Base-by-base conservation (phyloP, 208 protist species). In the Trypanosoma lewisi region DNA sequence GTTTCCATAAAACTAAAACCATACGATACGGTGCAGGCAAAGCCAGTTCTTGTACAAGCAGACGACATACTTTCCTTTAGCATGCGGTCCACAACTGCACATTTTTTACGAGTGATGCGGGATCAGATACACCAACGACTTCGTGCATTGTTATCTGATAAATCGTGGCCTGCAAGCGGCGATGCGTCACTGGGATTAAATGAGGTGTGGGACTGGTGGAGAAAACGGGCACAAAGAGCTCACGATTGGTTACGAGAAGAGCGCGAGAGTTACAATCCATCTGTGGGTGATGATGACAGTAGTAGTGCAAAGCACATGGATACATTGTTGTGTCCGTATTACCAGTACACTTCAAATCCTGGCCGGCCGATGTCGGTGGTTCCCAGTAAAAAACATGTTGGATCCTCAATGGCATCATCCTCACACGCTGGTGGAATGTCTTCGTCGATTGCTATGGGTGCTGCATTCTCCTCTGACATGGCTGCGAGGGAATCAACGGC, bases 201-300 rank as follows among this genome's bases (percentile, higher is more conserved):
- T 9, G 70, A 86, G 11, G 86, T 82, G 23, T 96, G 89, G 89
- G 58, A 59, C 11, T 96, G 89, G 89, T 93, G 82, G 80, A 63
- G 59, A 36, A 75, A 62, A 9, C 84, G 89, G 9, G 57, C 77
- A 14, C 19, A 27, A 39, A 56, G 70, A 16, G 77, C 78, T 14
- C 63, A 66, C 1, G 70, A 74, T 50, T 96, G 89, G 87, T 77
- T 93, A 45, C 83, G 83, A n/a, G 85, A 89, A 37, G 82, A 92
- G 49, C 89, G 86, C 37, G 65, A 42, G 31, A 54, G 12, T 39
- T 25, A 23, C 36, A 49, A 16, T 33, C 8, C 44, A 19, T 9
- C 37, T 30, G n/a, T n/a, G n/a, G n/a, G n/a, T n/a, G n/a, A n/a
- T n/a, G n/a, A n/a, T n/a, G 11, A 4, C n/a, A 45, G 12, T 39